phyloP scores from a whole-genome alignment of 2,329 filamentous ascomycete species.

The Venturia aucupariae region DNA sequence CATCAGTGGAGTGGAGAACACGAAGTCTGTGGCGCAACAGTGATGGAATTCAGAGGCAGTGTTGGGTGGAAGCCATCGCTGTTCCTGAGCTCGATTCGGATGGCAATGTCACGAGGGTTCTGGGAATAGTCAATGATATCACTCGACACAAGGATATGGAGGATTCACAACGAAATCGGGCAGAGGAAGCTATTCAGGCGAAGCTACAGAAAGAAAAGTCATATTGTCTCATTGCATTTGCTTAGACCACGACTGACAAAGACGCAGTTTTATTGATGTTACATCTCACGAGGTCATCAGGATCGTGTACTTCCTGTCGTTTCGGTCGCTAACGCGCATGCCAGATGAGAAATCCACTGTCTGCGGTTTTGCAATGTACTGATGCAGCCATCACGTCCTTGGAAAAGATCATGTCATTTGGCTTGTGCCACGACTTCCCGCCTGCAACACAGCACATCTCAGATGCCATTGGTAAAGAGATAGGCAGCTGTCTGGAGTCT shows the following conservation, averaged over 20 bases:
- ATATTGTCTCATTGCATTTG: too few species aligned
- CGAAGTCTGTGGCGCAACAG: not conserved
- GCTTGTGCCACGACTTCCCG: conserved; percentile 6
- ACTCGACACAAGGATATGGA: conserved; percentile 25
- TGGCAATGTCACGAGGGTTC: conserved; percentile 20
- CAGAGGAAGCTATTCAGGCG: conserved; percentile 13
- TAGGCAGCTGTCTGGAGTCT: conserved; percentile 24
- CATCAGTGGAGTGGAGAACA: not conserved
- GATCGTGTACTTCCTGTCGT: too few species aligned
- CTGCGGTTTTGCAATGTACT: conserved; percentile 13
- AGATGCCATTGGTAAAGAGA: conserved; percentile 10
- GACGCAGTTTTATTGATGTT: conserved; percentile 19
- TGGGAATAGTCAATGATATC: conserved; percentile 26
- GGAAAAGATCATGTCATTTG: not conserved
- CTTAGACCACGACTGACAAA: not conserved
- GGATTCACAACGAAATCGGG: conserved; percentile 12
- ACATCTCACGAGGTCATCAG: conserved; percentile 11
- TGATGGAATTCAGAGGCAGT: not conserved
- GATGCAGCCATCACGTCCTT: conserved; percentile 4
- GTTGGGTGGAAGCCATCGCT: conserved; percentile 2
- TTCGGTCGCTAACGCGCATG: conserved; percentile 9
- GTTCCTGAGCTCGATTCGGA: conserved; percentile 12
- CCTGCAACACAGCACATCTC: not conserved
- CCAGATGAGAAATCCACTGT: conserved; percentile 18
- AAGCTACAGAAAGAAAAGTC: conserved; percentile 14